phyloP scores from a whole-genome alignment of 1,284 basidiomycete species.

The Singerocomus inundabilis region DNA sequence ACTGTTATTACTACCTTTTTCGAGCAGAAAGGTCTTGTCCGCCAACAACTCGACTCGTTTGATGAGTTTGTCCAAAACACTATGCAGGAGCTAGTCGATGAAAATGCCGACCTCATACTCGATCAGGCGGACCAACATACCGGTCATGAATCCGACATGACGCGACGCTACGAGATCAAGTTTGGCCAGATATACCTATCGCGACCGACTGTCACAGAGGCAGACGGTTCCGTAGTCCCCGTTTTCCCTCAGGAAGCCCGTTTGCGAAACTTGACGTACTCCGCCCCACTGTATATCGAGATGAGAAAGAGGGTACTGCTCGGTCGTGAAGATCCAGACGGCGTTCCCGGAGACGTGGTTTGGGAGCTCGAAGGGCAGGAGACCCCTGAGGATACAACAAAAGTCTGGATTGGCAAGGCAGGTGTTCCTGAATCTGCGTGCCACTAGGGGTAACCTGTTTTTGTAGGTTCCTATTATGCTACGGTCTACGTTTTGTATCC shows the following conservation, averaged over 20 bases:
- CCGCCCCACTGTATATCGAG: slow-evolving; percentile 95
- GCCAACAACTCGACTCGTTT: slow-evolving; percentile 97
- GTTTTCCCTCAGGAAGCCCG: slow-evolving; percentile 98
- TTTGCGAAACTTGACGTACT: slow-evolving; percentile 92
- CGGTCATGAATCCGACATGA: slow-evolving; percentile 76
- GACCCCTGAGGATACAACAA: slow-evolving; percentile 63
- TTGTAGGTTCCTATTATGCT: slow-evolving; percentile 95
- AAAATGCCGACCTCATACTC: slow-evolving; percentile 89
- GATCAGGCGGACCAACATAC: slow-evolving; percentile 97
- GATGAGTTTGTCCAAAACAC: slow-evolving; percentile 99
- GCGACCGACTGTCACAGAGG: slow-evolving; percentile 91
- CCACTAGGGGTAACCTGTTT: slow-evolving; percentile 10
- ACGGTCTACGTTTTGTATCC: slow-evolving; percentile 92
- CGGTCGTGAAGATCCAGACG: slow-evolving; percentile 80
- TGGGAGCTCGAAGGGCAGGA: slow-evolving; percentile 82
- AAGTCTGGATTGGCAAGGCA: slow-evolving; percentile 97
- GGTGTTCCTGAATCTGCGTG: slow-evolving; percentile 26
- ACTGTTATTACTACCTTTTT: slow-evolving; percentile 96
- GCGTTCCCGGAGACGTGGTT: slow-evolving; percentile 75
- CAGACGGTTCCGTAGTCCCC: slow-evolving; percentile 90
- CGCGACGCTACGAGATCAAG: slow-evolving; percentile 94
- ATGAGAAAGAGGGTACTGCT: slow-evolving; percentile 86
- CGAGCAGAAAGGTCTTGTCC: slow-evolving; percentile 94
- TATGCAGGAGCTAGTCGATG: slow-evolving; percentile 99
- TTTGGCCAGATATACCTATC: slow-evolving; percentile 99